These are phyloP conservation scores for Clonostachys sp. DNA, from an alignment of 2,329 filamentous ascomycete genomes.

Conservation along the genomic window DNA sequence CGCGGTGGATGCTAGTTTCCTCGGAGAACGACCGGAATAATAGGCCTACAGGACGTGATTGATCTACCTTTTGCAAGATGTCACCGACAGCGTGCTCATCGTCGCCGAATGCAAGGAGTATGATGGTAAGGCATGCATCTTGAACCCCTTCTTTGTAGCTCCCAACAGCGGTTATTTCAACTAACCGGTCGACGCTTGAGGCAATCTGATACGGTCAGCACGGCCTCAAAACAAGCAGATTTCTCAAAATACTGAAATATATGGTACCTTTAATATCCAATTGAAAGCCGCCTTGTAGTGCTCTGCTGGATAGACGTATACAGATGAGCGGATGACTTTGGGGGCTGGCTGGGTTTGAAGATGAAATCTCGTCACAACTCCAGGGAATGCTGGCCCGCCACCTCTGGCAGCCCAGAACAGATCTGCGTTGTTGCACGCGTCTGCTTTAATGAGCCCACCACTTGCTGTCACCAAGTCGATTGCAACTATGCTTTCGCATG, in stretches of 20 bases:
- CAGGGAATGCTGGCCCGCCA: constrained; percentile 34
- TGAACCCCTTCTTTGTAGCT: constrained; percentile 4
- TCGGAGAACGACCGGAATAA: constrained; percentile 28
- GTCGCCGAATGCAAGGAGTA: constrained; percentile 35
- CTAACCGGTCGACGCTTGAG: constrained; percentile 5
- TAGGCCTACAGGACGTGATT: constrained; percentile 27
- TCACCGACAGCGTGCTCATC: constrained; percentile 21
- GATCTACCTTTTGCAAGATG: constrained; percentile 26
- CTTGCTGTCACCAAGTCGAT: constrained; percentile 43
- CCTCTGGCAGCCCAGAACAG: constrained; percentile 3
- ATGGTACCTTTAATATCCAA: constrained; percentile 37
- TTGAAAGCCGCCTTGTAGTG: constrained; percentile 37
- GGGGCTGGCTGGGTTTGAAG: constrained; percentile 28
- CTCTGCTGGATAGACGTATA: constrained; percentile 40
- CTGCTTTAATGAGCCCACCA: constrained; percentile 27
- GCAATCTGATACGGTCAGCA: constrained; percentile 3
- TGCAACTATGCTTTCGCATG: constrained; percentile 38
- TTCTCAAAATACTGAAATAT: background rate
- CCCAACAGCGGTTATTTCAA: constrained; percentile 9
- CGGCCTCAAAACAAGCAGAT: background rate
- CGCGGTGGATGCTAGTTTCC: constrained; percentile 28
- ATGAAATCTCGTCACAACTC: constrained; percentile 45
- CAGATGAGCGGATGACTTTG: constrained; percentile 20
- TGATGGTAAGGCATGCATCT: constrained; percentile 19
- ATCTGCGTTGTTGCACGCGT: constrained; percentile 32